Evolutionary conservation across 352 stramenopile genomes (phyloP), one percentile per base, ranked within the genome.

Genomic region (Phytophthora cryptogea): DNA sequence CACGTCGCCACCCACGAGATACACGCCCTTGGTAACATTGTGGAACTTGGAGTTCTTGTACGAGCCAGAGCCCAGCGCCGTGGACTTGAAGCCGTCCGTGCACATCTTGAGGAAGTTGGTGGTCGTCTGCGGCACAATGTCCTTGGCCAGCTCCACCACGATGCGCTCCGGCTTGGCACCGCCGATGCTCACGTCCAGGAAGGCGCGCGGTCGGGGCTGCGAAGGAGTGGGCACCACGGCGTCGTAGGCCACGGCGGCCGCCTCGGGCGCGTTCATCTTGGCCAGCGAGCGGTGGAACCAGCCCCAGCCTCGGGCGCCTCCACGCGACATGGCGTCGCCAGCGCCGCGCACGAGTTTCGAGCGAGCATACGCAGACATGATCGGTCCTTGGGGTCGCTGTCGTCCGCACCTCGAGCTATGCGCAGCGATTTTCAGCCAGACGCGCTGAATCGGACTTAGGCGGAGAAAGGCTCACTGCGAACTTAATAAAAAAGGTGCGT

Each of bases 41-140:
- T 95, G 86, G 58, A 95, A 81, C 65, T 86, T 79, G 41, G 83
- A 88, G 66, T 85, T 77, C 70, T 92, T 89, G 80, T 88, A 95
- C 66, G 83, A 91, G 35, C 84, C 84, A 35, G 70, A 68, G 63
- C 76, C 83, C 30, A 93, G 68, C 42, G 63, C 35, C 52, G 67
- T 54, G 33, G 76, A 90, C 63, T 76, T 60, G 51, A 92, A 87
- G 28, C 83, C 85, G 10, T 87, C 78, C 37, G 63, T 80, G 57
- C 83, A 92, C 50, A 95, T 78, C 46, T 84, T 84, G 8, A 79
- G 53, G 59, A 95, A 95, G 70, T 95, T 95, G 43, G 71, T 68
- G 16, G 80, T 67, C 16, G 86, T 95, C 55, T 80, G 69, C 4
- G 86, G 86, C 43, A 93, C 83, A 26, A 93, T 87, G 48, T 95